Conservation (phyloP, 768 basidiomycete species). For the Russula lepida region DNA sequence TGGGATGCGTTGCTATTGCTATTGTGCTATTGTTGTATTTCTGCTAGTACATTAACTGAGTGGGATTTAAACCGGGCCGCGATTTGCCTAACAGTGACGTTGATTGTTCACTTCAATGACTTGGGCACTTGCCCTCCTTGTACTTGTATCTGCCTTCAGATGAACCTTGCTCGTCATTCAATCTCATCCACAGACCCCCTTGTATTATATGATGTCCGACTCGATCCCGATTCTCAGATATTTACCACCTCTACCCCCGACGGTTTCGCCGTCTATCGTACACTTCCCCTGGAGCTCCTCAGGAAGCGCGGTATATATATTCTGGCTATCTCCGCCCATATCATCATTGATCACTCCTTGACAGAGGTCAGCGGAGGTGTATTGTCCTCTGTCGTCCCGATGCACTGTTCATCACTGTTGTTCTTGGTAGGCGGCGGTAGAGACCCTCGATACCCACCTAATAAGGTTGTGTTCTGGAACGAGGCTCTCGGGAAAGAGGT, state of each 20-base stretch:
- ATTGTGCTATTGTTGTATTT: conserved; percentile 3
- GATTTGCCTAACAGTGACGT: background rate
- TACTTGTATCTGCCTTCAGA: conserved; percentile 31
- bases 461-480: conserved; percentile 90
- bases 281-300: conserved; percentile 67
- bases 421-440: conserved; percentile 84
- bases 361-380: conserved; percentile 76
- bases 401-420: conserved; percentile 74
- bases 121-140: conserved; percentile 11
- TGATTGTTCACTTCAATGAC: background rate
- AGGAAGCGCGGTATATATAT: conserved; percentile 63
- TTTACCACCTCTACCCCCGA: conserved; percentile 73
- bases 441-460: conserved; percentile 83
- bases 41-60: background rate
- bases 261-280: conserved; percentile 76
- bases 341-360: conserved; percentile 20
- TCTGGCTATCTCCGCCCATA: background rate
- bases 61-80: conserved; percentile 8
- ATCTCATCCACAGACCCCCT: conserved; percentile 71
- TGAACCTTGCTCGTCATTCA: conserved; percentile 83
- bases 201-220: conserved; percentile 67
- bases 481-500: conserved; percentile 68
- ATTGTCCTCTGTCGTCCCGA: conserved; percentile 62
- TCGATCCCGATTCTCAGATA: conserved; percentile 72
- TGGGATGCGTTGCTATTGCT: conserved; percentile 3